Evolutionary conservation across 495 filamentous ascomycete genomes (phyloP).

Genomic region (Hypomontagnella submonticulosa): DNA sequence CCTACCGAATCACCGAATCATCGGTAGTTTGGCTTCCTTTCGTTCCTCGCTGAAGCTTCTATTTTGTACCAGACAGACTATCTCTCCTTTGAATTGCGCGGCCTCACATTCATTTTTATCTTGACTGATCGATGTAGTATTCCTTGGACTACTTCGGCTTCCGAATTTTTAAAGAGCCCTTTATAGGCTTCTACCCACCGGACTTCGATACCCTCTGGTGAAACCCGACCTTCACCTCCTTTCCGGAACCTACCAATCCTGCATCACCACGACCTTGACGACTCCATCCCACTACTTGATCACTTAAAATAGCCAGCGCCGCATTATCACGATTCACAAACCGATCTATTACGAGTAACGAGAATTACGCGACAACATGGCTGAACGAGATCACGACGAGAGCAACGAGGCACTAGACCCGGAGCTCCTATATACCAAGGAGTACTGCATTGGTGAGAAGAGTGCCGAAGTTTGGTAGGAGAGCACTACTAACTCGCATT

Average conservation of each 20-base stretch:
- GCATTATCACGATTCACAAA: constrained; percentile 33
- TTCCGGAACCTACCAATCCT: constrained; percentile 36
- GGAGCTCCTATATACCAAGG: constrained; percentile 89
- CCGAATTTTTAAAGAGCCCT: constrained; percentile 2
- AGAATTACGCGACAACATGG: constrained; percentile 48
- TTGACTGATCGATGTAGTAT: constrained; percentile 3
- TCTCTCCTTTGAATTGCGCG: constrained; percentile 16
- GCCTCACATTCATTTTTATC: constrained; percentile 32
- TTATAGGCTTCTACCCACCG: constrained; percentile 6
- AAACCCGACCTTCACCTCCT: constrained; percentile 31
- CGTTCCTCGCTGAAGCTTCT: constrained; percentile 33
- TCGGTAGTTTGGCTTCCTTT: constrained; percentile 34
- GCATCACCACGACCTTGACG: constrained; percentile 18
- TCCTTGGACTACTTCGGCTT: constrained; percentile 8
- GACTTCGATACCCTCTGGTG: constrained; percentile 6
- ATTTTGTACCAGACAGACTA: constrained; percentile 29
- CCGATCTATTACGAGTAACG: constrained; percentile 35
- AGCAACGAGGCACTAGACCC: constrained; percentile 72
- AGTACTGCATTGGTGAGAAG: constrained; percentile 87
- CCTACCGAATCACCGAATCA: constrained; percentile 19
- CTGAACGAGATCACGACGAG: constrained; percentile 57
- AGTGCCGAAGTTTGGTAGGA: constrained; percentile 18
- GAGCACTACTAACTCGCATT: constrained; percentile 29
- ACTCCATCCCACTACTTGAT: constrained; percentile 1
- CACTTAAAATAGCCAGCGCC: constrained; percentile 11